Evolutionary conservation across 306 rosid species (phyloP), one percentile per base, ranked within the genome.

Genomic region (Quercus rubra): DNA sequence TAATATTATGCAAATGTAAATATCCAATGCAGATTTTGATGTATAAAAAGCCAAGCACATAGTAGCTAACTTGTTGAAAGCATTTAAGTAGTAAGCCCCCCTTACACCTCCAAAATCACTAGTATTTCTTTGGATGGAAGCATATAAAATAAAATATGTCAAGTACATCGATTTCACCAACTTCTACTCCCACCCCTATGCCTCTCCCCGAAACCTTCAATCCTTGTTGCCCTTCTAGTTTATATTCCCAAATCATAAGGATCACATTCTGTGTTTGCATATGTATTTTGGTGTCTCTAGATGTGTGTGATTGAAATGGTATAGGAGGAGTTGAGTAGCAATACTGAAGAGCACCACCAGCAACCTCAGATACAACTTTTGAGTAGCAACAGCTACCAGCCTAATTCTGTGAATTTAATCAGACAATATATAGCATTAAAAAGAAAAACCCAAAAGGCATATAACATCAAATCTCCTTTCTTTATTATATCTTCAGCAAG

Each of bases 341-440:
- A n/a, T 90, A 89, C 93, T 78, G 89, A 74, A 90, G 94, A 57
- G 93, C 93, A 79, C 87, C 91, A 21, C 84, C 89, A 15, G 96
- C 96, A 79, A 91, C 91, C 83, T 91, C 97, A 33, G 92, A 92
- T 49, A 93, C 97, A 93, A 93, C 88, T 89, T 91, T 86, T 91
- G 96, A 10, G 94, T 89, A 74, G 97, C 97, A 78, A 91, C 96
- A 76, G 92, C 97, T 58, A 93, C 96, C 69, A 91, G 80, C 79
- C 97, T 88, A 74, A 91, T 89, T 85, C 96, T 93, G 92, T 27
- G 57, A 35, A 33, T 62, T 74, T 77, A 83, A 70, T 17, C n/a
- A 12, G 6, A 69, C 73, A 75, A 3, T 1, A 73, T 25, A 77
- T 9, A 19, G 28, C 9, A 61, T 15, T 4, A n/a, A 43, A 55